Evolutionary conservation across 2,329 filamentous ascomycete genomes (phyloP), one percentile per base, ranked within the genome.

Genomic region (Phaeosphaeriaceae sp.): DNA sequence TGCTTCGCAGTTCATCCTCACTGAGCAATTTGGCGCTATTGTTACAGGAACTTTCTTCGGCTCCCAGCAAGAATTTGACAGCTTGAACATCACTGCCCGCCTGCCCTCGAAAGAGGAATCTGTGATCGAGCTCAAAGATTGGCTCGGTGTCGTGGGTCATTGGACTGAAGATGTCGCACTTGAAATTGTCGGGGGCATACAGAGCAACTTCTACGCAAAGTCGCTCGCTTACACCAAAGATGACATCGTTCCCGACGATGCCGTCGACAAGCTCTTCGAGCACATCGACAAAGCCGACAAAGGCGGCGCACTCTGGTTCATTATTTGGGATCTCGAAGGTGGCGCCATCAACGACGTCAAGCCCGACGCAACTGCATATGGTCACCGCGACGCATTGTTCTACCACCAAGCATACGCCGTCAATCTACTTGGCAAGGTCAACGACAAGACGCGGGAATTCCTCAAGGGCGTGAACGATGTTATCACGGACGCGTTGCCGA

Each of bases 391-490:
- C 33, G 68, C 72, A 7, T 48, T 77, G 4, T 77, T 77, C 61
- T 76, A 73, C 56, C 66, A 72, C 33, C 72, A 78, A 48, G 62
- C 71, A 1, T 83, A 82, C 49, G 74, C 69, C 0, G 67, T 78
- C 22, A 74, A 74, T 24, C 66, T 74, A 1, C 45, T 74, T 21
- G 70, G 75, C 22, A 62, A 56, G 22, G 65, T 78, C 54, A 73
- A 73, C 9, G 59, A 71, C 19, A 75, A 74, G 51, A 79, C 78
- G 11, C 73, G 76, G 13, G 56, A 63, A 13, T 81, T 82, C 56
- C 59, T 82, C 9, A 72, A 78, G 6, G 76, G 76, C 42, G 74
- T 81, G 62, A 79, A 80, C 54, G 71, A 78, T 7, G 63, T 73
- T n/a, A 63, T 80, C 13, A 70, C 63, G 19, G 63, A 72, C 50